These are phyloP conservation scores for Hyaloscypha hepaticicola DNA, from an alignment of 495 filamentous ascomycete species.

Conservation along the genomic window DNA sequence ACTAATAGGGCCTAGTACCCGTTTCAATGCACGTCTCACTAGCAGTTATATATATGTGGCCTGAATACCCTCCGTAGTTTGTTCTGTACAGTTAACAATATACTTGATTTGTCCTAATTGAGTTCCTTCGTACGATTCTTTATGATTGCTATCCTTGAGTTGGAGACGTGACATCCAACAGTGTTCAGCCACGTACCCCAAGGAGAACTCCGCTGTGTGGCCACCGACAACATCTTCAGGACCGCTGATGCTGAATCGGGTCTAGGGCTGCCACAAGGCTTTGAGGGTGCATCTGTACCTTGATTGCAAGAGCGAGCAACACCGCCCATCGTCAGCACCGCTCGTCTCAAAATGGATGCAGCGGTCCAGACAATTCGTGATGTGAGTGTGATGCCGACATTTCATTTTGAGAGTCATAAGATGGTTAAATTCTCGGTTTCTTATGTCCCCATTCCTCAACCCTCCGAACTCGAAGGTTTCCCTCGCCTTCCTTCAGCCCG, in stretches of 20 bases:
- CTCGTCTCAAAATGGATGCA: conserved; percentile 8
- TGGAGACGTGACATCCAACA: neutral
- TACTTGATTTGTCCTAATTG: too few relatives aligned
- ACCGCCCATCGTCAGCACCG: conserved; percentile 7
- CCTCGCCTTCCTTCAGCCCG: neutral
- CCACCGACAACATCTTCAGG: conserved; percentile 8
- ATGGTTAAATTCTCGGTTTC: conserved; percentile 4
- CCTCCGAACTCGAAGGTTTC: neutral
- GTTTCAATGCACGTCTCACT: too few relatives aligned
- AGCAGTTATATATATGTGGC: too few relatives aligned
- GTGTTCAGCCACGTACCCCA: too few relatives aligned
- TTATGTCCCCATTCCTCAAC: conserved; percentile 1
- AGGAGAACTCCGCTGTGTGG: neutral
- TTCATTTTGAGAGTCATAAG: conserved; percentile 6
- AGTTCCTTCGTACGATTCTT: too few relatives aligned
- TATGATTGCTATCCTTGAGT: too few relatives aligned
- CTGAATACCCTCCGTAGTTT: too few relatives aligned
- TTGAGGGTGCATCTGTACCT: neutral
- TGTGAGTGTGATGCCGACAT: conserved; percentile 2
- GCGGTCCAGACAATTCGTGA: conserved; percentile 4
- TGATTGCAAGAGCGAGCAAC: neutral
- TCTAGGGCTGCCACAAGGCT: conserved; percentile 2
- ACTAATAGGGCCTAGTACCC: too few relatives aligned
- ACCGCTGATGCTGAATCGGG: conserved; percentile 7
- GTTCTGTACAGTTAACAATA: too few relatives aligned